These are phyloP conservation scores for Yarrowia sp. DNA, from an alignment of 805 yeast species.

Conservation along the genomic window DNA sequence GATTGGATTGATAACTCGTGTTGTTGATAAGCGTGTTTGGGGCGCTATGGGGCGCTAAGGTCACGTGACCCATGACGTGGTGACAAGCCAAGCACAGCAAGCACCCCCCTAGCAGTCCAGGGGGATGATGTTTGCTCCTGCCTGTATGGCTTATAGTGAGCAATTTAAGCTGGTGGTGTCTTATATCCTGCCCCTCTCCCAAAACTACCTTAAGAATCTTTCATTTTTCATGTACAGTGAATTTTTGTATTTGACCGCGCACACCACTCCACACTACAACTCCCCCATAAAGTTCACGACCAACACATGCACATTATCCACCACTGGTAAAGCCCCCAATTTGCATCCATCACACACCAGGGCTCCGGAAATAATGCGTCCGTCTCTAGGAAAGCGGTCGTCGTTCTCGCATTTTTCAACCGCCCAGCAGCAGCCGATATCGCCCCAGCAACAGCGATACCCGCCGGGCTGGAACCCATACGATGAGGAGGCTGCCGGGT, in stretches of 20 bases:
- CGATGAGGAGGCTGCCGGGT: constrained; percentile 3
- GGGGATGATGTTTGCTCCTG: too few species aligned
- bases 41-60: too few species aligned
- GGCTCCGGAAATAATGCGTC: constrained; percentile 29
- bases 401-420: constrained; percentile 35
- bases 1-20: too few species aligned
- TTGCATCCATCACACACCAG: constrained; percentile 23
- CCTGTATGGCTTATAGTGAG: too few species aligned
- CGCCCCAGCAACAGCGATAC: constrained; percentile 25
- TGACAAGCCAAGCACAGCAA: not conserved
- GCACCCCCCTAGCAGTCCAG: not conserved
- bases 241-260: too few species aligned
- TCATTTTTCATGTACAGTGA: not conserved
- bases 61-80: constrained; percentile 5
- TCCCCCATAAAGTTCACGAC: constrained; percentile 20
- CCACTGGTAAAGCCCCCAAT: not conserved
- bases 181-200: too few species aligned
- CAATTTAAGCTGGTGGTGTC: too few species aligned
- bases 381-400: constrained; percentile 34
- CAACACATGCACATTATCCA: constrained; percentile 1
- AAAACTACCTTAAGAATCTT: not conserved
- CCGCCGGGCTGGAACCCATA: constrained; percentile 24
- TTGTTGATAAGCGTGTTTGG: too few species aligned
- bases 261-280: not conserved
- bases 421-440: constrained; percentile 25